Evolutionary conservation across 805 yeast genomes (phyloP).

Genomic region (Lipomyces japonicus): DNA sequence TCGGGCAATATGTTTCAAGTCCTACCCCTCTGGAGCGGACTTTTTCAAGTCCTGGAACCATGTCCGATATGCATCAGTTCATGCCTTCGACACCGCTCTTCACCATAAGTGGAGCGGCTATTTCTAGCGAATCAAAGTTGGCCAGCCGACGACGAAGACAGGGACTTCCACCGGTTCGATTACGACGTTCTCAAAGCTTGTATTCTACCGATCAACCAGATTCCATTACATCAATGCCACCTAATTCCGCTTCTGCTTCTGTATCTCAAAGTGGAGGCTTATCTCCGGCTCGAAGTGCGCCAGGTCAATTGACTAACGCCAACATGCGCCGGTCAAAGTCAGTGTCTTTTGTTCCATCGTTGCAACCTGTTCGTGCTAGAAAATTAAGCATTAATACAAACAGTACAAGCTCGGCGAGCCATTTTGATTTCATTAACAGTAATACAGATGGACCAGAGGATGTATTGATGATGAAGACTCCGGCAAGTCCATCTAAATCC

Average conservation of each 20-base stretch:
- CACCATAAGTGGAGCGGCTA: background rate
- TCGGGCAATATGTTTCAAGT: background rate
- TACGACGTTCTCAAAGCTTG: constrained; percentile 21
- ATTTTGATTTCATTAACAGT: background rate
- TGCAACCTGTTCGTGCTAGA: constrained; percentile 10
- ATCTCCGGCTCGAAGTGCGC: too few species aligned
- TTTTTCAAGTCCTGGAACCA: constrained; percentile 11
- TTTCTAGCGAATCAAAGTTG: constrained; percentile 11
- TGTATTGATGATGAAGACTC: background rate
- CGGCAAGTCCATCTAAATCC: constrained; percentile 2
- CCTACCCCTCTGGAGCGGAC: constrained; percentile 17
- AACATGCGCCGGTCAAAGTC: constrained; percentile 20
- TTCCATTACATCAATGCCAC: background rate
- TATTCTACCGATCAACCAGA: constrained; percentile 13
- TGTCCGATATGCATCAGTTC: constrained; percentile 8
- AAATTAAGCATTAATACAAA: constrained; percentile 7
- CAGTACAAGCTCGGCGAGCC: constrained; percentile 1
- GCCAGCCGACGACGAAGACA: constrained; percentile 22
- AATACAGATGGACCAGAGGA: background rate
- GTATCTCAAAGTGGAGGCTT: too few species aligned
- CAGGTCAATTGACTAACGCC: background rate
- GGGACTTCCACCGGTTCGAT: constrained; percentile 21
- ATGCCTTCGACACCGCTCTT: background rate
- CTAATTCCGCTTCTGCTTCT: constrained; percentile 1
- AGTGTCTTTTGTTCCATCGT: constrained; percentile 17